Evolutionary conservation across 768 basidiomycete species (phyloP), one percentile per base, ranked within the genome.

Genomic region (Mycena metata): DNA sequence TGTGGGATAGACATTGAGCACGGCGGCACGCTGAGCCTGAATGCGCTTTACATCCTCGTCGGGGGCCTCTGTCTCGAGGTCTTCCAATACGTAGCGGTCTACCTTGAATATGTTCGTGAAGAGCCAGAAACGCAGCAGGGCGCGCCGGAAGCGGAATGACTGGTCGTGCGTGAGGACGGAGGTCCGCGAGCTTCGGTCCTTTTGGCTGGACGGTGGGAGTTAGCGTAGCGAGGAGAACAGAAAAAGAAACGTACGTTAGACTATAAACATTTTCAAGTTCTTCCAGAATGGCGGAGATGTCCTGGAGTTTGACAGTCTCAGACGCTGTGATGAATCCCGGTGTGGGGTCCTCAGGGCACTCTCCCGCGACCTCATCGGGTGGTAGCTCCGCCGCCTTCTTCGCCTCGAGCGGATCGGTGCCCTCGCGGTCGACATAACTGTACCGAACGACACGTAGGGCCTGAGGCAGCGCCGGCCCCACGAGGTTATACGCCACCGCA

Each of bases 381-480:
- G 36, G 6, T 12, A 36, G 12, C 12, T 36, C 36, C 12, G 36
- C 12, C 36, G 36, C 36, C 36, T 36, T 36, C 36, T 36, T 23
- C 26, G 54, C 54, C 6, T 56, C 42, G 21, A 46, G 11, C 8
- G 13, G 8, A 23, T 19, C 41, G 21, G 43, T 46, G 39, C n/a
- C 54, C 17, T 26, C 47, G 0, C 41, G 13, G 16, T n/a, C 52
- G 19, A 26, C 10, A 2, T 9, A 5, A 5, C 8, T 59, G 26
- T 65, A 71, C 17, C 72, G 62, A n/a, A 71, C 33, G 7, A 77
- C 43, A 0, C 70, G 63, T 39, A 79, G 43, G 1, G 76, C 76
- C 55, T 75, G 72, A 52, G 78, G 75, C 45, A 78, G 66, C 13
- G 73, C 73, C 15, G 75, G 72, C 6, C 78, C 78, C 15, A 74